A percentile compares a stretch with the other conserved stretches of the same genome.
These are phyloP conservation scores for Colletotrichum karsti DNA, from an alignment of 2,329 filamentous ascomycete genomes.

Conservation along the genomic window DNA sequence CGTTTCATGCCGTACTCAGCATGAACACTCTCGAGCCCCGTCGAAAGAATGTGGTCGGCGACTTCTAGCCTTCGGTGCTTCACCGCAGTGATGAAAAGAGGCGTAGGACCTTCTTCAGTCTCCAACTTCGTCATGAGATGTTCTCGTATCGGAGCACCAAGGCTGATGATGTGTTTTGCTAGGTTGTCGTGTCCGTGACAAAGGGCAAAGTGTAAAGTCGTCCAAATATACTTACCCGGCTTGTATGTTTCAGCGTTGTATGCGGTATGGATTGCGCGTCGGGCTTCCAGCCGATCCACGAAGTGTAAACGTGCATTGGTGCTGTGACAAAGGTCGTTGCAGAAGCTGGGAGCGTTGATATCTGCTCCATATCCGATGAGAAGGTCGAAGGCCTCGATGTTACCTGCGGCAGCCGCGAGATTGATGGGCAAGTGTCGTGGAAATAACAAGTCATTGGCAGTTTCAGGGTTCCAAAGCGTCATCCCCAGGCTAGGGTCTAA, in stretches of 20 bases:
- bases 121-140: background rate
- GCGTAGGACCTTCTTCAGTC: background rate
- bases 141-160: background rate
- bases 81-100: background rate
- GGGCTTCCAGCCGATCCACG: too few species aligned
- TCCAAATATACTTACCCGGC: too few species aligned
- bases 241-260: too few species aligned
- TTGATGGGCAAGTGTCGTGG: too few species aligned
- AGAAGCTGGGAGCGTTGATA: background rate
- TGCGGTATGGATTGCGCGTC: too few species aligned
- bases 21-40: background rate
- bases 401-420: background rate
- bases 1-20: background rate
- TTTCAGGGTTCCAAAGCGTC: background rate
- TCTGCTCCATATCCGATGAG: background rate
- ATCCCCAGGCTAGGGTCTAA: background rate
- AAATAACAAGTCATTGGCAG: background rate
- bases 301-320: too few species aligned
- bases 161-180: background rate
- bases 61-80: background rate
- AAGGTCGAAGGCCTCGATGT: background rate
- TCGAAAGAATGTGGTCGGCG: background rate
- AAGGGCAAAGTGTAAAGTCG: background rate
- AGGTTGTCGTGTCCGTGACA: background rate
- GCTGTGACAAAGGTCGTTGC: background rate